Percentiles rank a stretch among this genome's conserved stretches.
phyloP scores from a whole-genome alignment of 2,329 filamentous ascomycete genomes.

The Cercospora brassicicola region DNA sequence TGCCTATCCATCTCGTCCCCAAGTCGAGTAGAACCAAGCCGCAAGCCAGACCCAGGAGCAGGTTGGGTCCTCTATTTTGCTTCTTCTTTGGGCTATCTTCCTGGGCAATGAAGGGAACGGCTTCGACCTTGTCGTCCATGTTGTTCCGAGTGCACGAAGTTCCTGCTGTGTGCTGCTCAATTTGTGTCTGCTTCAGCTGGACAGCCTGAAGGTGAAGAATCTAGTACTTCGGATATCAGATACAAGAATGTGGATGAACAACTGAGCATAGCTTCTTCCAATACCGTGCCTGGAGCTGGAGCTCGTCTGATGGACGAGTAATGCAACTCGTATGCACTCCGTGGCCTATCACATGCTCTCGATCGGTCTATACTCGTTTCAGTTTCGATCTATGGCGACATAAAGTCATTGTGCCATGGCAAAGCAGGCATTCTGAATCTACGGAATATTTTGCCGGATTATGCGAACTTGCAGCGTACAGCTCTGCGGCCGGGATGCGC shows the following conservation, averaged over 20 bases:
- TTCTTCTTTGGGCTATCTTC: neutral
- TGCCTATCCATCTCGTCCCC: neutral
- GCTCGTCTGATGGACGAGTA: neutral
- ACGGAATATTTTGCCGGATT: neutral
- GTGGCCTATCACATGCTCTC: neutral
- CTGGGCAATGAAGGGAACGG: neutral
- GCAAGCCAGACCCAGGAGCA: neutral
- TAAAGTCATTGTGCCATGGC: neutral
- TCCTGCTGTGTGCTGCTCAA: neutral
- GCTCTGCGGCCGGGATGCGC: neutral
- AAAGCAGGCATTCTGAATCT: neutral
- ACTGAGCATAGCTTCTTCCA: neutral
- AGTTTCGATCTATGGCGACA: neutral
- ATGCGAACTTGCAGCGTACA: neutral
- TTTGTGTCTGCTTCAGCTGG: neutral
- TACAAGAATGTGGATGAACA: neutral
- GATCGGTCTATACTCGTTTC: neutral
- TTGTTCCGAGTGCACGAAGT: neutral
- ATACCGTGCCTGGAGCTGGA: neutral
- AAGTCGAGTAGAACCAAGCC: neutral
- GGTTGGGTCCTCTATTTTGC: neutral
- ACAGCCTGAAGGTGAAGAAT: neutral
- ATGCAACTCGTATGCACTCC: neutral
- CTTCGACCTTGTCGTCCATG: neutral
- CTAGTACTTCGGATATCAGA: neutral